Conservation (phyloP, 2,329 filamentous ascomycete genomes). For the Truncatella angustata region DNA sequence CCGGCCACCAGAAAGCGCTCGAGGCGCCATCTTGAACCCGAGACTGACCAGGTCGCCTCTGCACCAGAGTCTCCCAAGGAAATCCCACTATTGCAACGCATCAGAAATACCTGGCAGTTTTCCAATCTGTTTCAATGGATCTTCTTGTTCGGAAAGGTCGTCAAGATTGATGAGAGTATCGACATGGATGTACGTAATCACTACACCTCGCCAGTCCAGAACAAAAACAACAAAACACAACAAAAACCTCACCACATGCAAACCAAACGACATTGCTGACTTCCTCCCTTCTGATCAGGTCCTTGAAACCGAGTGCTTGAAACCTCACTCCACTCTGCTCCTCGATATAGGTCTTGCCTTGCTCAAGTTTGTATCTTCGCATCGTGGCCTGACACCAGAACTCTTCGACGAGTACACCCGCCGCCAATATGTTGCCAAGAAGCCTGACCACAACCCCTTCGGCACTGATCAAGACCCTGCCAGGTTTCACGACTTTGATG, state of each 20-base stretch:
- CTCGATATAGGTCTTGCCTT: constrained; percentile 81
- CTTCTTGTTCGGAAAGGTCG: constrained; percentile 80
- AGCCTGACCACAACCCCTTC: constrained; percentile 79
- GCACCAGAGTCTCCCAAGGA: constrained; percentile 18
- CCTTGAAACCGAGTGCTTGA: constrained; percentile 84
- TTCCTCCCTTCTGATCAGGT: constrained; percentile 56
- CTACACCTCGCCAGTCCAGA: constrained; percentile 2
- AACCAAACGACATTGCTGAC: not conserved
- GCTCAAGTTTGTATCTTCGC: constrained; percentile 90
- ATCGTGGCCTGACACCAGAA: constrained; percentile 81
- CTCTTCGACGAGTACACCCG: constrained; percentile 93
- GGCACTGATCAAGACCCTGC: constrained; percentile 70
- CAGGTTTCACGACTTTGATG: constrained; percentile 78
- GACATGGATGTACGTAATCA: constrained; percentile 74
- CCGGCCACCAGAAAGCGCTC: constrained; percentile 48
- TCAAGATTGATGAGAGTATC: constrained; percentile 86
- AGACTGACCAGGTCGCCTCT: constrained; percentile 23
- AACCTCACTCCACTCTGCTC: constrained; percentile 71
- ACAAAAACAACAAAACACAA: too few relatives aligned
- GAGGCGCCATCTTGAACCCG: constrained; percentile 39
- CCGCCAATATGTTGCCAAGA: constrained; percentile 82
- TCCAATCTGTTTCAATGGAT: constrained; percentile 93
- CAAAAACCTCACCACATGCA: too few relatives aligned
- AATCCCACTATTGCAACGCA: constrained; percentile 54
- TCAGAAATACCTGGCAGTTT: constrained; percentile 95